Evolutionary conservation across 208 protist species (phyloP), one percentile per base, ranked within the genome.

Genomic region (Trypanosoma scelopori): DNA sequence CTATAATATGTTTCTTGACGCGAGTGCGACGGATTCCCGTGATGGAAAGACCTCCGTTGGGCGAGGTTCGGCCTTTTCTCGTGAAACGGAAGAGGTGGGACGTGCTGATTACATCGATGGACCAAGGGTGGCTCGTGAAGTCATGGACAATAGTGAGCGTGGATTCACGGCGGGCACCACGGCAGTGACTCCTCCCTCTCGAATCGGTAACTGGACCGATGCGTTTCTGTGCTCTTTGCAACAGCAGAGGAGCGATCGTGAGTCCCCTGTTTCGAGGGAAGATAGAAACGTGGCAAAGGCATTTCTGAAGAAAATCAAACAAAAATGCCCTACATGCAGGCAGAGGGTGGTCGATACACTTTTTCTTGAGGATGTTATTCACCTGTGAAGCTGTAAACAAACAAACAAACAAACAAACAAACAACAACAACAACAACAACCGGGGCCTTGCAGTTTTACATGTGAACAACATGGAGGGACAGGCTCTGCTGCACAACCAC

Each of bases 281-380:
- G 37, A 27, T 30, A 48, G 45, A 9, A 39, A 46, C 41, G 9
- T 46, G 16, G 74, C 67, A 37, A 46, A 56, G 7, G 4, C 65
- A 22, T 37, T 76, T 32, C 13, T 65, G 20, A 62, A 73, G n/a
- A 67, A 61, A 47, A 71, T 70, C 30, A 69, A 64, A 55, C 32
- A 57, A 6, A 81, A 72, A 48, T 81, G 75, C 53, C 75, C 75
- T 11, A 51, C 55, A 32, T 81, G 75, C 49, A 58, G 41, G 35
- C 22, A 23, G 45, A 5, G 6, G 20, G 59, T 81, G 35, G 69
- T 47, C 12, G 69, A 81, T 42, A 56, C 68, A 9, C 52, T 81
- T 49, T 49, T 76, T 15, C 67, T 69, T 16, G 52, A 63, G 28
- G 68, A 65, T 63, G 67, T 81, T 45, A 45, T 79, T 27, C 51